Base-by-base conservation (phyloP, 2,329 filamentous ascomycete species). In the Bipolaris bicolor region DNA sequence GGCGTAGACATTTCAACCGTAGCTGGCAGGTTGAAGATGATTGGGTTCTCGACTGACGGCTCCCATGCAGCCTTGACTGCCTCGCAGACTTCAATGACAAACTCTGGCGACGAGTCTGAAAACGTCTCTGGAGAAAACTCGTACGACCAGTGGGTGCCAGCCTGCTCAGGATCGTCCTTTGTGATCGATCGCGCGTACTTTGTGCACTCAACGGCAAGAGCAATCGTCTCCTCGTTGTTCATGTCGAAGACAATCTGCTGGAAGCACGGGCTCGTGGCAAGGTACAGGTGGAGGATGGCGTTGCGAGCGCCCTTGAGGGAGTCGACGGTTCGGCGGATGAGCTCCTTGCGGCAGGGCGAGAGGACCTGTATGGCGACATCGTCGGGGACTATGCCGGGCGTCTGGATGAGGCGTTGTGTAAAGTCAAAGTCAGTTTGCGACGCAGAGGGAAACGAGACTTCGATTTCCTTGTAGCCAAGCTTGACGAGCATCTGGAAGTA, bases 401-500 rank as follows among this genome's bases (percentile, higher is more conserved):
- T 96, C 70, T 96, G 89, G 63, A 97, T 87, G 66, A 98, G 82
- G 71, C 89, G 87, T 66, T 92, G 85, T 39, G 92, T 97, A 74
- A 98, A 98, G 81, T 97, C 91, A 81, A 93, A 98, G 80, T 98
- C 95, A 71, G 90, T 97, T 75, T 96, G 90, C 37, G 92, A 97
- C 13, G 94, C 92, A 0, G 92, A 96, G 48, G 94, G 94, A 79
- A 97, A 98, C 4, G 93, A 95, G 18, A 97, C 90, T 76, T 98
- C 94, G 65, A 98, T 97, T 80, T 98, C 94, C 80, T 97, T 98
- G 84, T 96, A 98, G 68, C 95, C 94, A 48, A 97, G 84, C 60
- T 94, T 88, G 70, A 89, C 87, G 52, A 98, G 86, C 92, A 96
- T 96, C 79, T 93, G 88, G 83, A 98, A 98, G 83, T 93, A 98